Percentiles rank a stretch among this genome's conserved stretches.
Conservation (phyloP, 371 early-diverging fungal genomes). For the Smittium mucronatum region DNA sequence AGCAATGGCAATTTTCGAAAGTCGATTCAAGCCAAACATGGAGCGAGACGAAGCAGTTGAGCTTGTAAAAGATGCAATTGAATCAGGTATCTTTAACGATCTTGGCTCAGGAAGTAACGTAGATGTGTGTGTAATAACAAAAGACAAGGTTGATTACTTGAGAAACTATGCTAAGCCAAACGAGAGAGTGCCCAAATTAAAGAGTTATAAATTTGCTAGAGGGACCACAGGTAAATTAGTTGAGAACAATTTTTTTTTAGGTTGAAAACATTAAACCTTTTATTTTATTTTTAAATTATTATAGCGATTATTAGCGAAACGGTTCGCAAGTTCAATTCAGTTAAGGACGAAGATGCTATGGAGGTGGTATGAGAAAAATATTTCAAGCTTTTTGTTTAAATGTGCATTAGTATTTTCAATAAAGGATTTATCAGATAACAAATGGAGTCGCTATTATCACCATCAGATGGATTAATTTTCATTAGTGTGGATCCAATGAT, state of each 20-base stretch:
- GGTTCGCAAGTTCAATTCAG: neutral
- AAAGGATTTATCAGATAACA: too few relatives aligned
- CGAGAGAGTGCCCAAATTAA: constrained; percentile 73
- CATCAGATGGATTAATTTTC: too few relatives aligned
- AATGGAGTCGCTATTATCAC: too few relatives aligned
- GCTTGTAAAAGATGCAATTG: constrained; percentile 88
- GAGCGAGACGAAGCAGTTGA: constrained; percentile 86
- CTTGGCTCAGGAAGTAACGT: constrained; percentile 98
- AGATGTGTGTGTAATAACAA: constrained; percentile 87
- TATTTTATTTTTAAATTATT: too few relatives aligned
- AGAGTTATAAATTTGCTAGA: constrained; percentile 47
- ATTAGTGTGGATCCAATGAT: too few relatives aligned
- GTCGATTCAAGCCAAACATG: constrained; percentile 74
- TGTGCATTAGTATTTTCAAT: too few relatives aligned
- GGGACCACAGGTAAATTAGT: constrained; percentile 33
- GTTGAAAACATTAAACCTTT: too few relatives aligned
- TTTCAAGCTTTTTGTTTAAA: too few relatives aligned
- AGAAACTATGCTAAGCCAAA: constrained; percentile 81
- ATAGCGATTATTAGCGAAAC: constrained; percentile 2
- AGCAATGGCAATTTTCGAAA: constrained; percentile 96
- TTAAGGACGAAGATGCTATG: too few relatives aligned
- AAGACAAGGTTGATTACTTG: constrained; percentile 63
- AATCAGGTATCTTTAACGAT: constrained; percentile 99
- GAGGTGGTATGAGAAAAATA: too few relatives aligned
- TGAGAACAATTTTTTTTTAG: too few relatives aligned